phyloP scores from a whole-genome alignment of 495 filamentous ascomycete genomes.

The Massariosphaeria phaeospora region DNA sequence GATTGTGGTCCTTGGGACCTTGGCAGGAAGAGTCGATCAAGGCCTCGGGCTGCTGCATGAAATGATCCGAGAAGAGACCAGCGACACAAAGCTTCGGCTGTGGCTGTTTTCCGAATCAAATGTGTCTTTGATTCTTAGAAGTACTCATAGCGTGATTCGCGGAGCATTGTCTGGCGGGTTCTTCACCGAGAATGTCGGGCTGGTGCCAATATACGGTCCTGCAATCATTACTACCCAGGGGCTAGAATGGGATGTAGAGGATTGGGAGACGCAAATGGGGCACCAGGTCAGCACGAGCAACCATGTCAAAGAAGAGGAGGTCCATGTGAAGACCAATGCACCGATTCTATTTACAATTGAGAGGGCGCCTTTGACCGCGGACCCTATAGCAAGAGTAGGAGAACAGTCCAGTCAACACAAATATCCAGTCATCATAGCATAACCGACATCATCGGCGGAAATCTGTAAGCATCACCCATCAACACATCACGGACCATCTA shows the following conservation, averaged over 20 bases:
- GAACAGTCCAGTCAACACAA: neutral
- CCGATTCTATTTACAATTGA: slow-evolving; percentile 85
- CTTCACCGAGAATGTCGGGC: slow-evolving; percentile 69
- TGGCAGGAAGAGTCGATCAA: slow-evolving; percentile 89
- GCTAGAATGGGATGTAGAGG: slow-evolving; percentile 81
- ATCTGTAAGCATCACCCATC: no score
- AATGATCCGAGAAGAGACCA: slow-evolving; percentile 47
- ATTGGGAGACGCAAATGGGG: slow-evolving; percentile 79
- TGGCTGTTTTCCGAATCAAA: slow-evolving; percentile 69
- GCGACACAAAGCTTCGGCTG: slow-evolving; percentile 31
- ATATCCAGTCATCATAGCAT: neutral
- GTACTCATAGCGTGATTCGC: slow-evolving; percentile 63
- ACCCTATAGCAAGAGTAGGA: neutral
- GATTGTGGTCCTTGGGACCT: slow-evolving; percentile 71
- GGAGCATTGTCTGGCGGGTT: slow-evolving; percentile 46
- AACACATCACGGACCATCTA: no score
- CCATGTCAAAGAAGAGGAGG: slow-evolving; percentile 55
- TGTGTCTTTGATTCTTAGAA: slow-evolving; percentile 70
- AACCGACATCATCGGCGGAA: no score
- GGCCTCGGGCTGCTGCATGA: slow-evolving; percentile 81
- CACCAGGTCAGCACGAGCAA: slow-evolving; percentile 90
- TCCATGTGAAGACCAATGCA: slow-evolving; percentile 59
- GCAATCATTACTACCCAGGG: slow-evolving; percentile 70
- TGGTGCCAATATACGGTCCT: slow-evolving; percentile 73
- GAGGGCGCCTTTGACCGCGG: slow-evolving; percentile 1